Evolutionary conservation across 352 stramenopile species (phyloP), one percentile per base, ranked within the genome.

Genomic region (Chrysophaeum taylorii): DNA sequence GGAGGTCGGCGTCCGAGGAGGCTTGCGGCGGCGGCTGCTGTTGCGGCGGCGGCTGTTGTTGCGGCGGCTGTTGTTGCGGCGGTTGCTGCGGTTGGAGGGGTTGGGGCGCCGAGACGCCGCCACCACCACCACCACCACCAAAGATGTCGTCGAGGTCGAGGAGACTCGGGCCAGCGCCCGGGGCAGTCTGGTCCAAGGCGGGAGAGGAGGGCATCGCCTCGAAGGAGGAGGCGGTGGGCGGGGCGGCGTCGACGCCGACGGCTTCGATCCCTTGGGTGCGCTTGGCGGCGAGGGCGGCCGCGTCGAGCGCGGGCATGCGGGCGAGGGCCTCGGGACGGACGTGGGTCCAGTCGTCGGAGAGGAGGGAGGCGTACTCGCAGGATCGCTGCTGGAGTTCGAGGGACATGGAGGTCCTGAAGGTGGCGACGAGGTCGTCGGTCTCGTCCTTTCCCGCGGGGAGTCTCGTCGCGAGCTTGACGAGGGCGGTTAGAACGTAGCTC

Each of bases 131-230:
- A 61, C 79, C 83, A 7, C 85, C 82, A 29, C 92, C 92, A 76
- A 97, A 97, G 66, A 97, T 96, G 74, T 97, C 91, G 69, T 96
- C 91, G 38, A 98, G 78, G 71, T 97, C 92, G 29, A 98, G 84
- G 64, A 98, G 78, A 77, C 89, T 93, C 27, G 81, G 71, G 60
- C 70, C 75, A 63, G 39, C 67, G n/a, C 73, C 74, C 23, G 75
- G 61, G 18, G 76, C 68, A 68, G 74, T 71, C 36, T 72, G 68
- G 54, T 35, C 50, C 62, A 16, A 77, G 76, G 0, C 82, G 5
- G 75, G 72, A 63, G 83, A 76, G 71, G 16, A 76, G 36, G 18
- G 63, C 69, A 18, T 12, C 53, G 27, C 53, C 4, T 9, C 27
- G 53, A 37, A 64, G 12, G 53, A 64, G 9, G 29, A 9, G n/a